These are phyloP conservation scores for Microsporum canis DNA, from an alignment of 2,329 filamentous ascomycete species.

Conservation along the genomic window DNA sequence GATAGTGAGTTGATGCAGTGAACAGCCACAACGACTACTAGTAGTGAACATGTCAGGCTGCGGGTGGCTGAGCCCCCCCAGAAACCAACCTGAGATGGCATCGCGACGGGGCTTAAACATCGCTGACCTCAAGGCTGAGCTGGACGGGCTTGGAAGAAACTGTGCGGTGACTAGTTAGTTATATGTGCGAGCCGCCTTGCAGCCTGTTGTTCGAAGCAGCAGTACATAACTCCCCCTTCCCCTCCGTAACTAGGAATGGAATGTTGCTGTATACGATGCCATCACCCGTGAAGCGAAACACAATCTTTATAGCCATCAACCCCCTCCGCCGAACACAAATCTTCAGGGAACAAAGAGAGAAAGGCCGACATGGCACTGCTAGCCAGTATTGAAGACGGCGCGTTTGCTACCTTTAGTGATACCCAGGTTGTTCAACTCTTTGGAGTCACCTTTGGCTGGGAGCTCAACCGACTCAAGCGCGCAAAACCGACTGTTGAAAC, in stretches of 20 bases:
- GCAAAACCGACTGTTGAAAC: conserved; percentile 1
- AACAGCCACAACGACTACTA: neutral
- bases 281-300: no score
- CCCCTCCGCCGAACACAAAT: neutral
- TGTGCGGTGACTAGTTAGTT: neutral
- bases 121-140: neutral
- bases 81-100: neutral
- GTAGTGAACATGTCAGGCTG: neutral
- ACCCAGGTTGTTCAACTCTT: neutral
- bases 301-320: neutral
- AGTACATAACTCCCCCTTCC: neutral
- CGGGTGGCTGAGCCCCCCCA: neutral
- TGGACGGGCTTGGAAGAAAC: neutral
- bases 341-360: neutral
- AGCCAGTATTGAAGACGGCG: neutral
- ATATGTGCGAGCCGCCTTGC: neutral
- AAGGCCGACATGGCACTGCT: neutral
- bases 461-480: neutral
- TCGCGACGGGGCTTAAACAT: neutral
- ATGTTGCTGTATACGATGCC: neutral
- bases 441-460: neutral
- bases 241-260: neutral
- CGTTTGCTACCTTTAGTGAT: neutral
- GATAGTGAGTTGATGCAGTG: neutral
- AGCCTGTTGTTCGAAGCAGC: neutral